Evolutionary conservation across 164 flowering plant species (phyloP).

Genomic region (Magnolia kwangsiensis): DNA sequence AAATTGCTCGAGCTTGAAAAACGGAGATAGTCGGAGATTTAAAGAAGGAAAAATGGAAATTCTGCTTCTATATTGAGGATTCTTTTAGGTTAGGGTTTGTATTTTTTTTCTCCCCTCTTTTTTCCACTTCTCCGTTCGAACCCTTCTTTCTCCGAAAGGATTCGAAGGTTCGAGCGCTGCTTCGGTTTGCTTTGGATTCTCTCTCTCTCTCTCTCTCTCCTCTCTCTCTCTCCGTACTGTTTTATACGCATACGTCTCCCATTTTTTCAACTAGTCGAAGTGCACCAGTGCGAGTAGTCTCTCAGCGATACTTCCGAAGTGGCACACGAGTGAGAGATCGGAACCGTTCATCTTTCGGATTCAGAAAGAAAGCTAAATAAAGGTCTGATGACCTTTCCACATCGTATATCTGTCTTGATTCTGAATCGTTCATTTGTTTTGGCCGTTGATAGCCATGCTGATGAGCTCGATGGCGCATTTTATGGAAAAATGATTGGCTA

Average conservation of each 20-base stretch:
- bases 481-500: too few relatives aligned
- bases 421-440: too few relatives aligned
- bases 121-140: too few relatives aligned
- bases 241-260: neutral
- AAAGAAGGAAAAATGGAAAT: neutral
- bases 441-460: too few relatives aligned
- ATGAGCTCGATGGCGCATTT: too few relatives aligned
- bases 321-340: neutral
- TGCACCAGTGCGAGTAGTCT: neutral
- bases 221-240: neutral
- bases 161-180: neutral
- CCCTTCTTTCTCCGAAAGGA: too few relatives aligned
- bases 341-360: too few relatives aligned
- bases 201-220: neutral
- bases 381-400: too few relatives aligned
- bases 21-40: neutral
- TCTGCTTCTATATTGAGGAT: neutral
- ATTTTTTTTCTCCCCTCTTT: too few relatives aligned
- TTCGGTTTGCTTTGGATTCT: neutral
- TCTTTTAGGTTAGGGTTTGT: neutral
- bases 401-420: too few relatives aligned
- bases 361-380: neutral
- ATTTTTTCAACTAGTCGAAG: neutral
- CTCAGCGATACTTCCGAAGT: neutral
- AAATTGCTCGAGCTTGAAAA: neutral